Evolutionary conservation across 1,284 basidiomycete genomes (phyloP), one percentile per base, ranked within the genome.

Genomic region (Ganoderma meredithae): DNA sequence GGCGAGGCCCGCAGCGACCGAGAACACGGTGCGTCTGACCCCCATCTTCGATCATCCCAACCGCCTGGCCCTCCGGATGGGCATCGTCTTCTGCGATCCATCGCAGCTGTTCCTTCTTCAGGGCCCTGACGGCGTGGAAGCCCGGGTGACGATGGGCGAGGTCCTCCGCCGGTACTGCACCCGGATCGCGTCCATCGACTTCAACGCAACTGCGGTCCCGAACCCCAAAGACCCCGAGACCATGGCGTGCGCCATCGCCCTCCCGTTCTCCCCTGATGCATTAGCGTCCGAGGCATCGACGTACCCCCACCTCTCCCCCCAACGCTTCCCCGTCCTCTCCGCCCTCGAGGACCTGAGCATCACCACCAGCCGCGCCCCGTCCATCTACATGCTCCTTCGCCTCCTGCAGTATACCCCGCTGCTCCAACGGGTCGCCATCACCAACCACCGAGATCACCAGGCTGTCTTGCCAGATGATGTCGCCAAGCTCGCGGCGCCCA

Each of bases 401-500:
- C 58, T 71, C 43, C 44, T 71, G n/a, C 62, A 64, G 8, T 52
- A 25, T 43, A 65, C 65, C 33, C 70, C 70, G 4, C 27, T 47
- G 41, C 63, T 71, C n/a, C n/a, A n/a, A n/a, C n/a, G n/a, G n/a
- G n/a, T 71, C 13, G 7, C 59, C 27, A 31, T 71, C n/a, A 53
- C 40, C 17, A 64, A 61, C 53, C 55, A 15, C 61, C 9, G 25
- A n/a, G 44, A 25, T 33, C 52, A 67, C 33, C 31, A 27, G 2
- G 31, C 67, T 10, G 41, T 62, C 15, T 39, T 40, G 3, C 65
- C 68, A 4, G 68, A 66, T 19, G 58, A 52, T 22, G 25, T 49
- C 12, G 43, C 8, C 2, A 25, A 53, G 25, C 6, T 71, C 12
- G 39, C 65, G 3, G 36, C n/a, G 22, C 61, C 68, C 33, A 25